Base-by-base conservation (phyloP, 148 eudicot genomes). In the Heliamphora exappendiculata region DNA sequence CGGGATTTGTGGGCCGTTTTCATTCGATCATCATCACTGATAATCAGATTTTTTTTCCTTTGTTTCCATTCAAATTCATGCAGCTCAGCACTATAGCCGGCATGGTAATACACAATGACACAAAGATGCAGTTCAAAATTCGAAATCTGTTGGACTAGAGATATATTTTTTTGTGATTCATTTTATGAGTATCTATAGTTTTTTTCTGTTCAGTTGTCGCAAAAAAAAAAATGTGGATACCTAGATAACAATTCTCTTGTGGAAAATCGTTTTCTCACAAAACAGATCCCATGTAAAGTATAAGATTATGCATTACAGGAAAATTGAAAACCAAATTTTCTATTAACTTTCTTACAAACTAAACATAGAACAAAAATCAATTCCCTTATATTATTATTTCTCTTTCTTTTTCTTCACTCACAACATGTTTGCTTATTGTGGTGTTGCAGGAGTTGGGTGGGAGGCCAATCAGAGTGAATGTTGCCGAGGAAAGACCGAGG, bases 401-500 rank as follows among this genome's bases (percentile, higher is more conserved):
- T n/a, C n/a, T n/a, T n/a, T n/a, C n/a, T n/a, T n/a, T n/a, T n/a
- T n/a, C n/a, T n/a, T n/a, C n/a, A n/a, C n/a, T n/a, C n/a, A n/a
- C n/a, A n/a, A n/a, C n/a, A n/a, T n/a, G n/a, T n/a, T n/a, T 49
- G 5, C 34, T 49, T 13, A 64, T 39, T 73, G 39, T 41, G 37
- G 29, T 76, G 62, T 50, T 78, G 81, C 87, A 88, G 91, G 75
- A 50, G 44, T 70, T 88, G 79, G 85, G 79, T 11, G 91, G 91
- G 55, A 85, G 91, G 75, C 42, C 82, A 12, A 78, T 88, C 65
- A 72, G 81, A 54, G 91, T 85, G 44, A 88, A 82, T 71, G 86
- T 76, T 51, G 91, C 91, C 2, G 88, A 79, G 68, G 88, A 84
- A 22, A 88, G 79, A 76, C 85, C 84, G 37, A 80, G 85, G 69